phyloP scores from a whole-genome alignment of 768 basidiomycete species.

The Phaeotremella fagi region DNA sequence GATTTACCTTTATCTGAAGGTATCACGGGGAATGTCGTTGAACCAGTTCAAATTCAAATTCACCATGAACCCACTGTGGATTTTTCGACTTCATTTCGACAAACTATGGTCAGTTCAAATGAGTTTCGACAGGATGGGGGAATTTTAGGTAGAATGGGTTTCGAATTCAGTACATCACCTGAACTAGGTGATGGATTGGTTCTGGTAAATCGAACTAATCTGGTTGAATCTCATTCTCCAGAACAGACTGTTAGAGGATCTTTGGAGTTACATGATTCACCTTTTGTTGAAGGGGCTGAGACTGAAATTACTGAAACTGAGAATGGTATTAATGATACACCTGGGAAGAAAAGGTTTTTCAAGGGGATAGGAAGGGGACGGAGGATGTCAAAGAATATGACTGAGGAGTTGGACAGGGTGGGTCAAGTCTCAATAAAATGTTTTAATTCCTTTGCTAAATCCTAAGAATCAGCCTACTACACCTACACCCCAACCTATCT shows the following conservation, averaged over 20 bases:
- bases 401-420: constrained; percentile 11
- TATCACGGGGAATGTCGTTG: too few species aligned
- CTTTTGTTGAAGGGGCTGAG: background rate
- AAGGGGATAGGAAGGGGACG: constrained; percentile 16
- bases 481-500: constrained; percentile 15
- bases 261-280: too few species aligned
- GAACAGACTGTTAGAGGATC: too few species aligned
- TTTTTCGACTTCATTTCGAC: too few species aligned
- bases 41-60: too few species aligned
- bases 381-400: constrained; percentile 10
- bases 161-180: constrained; percentile 8
- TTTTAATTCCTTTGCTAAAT: background rate
- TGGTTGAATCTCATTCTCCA: too few species aligned
- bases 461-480: constrained; percentile 15
- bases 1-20: too few species aligned
- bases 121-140: constrained; percentile 27
- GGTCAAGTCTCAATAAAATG: background rate
- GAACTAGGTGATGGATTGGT: background rate
- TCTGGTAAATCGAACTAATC: background rate
- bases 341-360: constrained; percentile 28
- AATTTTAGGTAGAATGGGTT: constrained; percentile 22
- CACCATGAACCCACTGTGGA: too few species aligned
- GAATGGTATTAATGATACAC: constrained; percentile 20
- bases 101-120: too few species aligned
- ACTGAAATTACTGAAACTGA: background rate